Conservation (phyloP, 2,329 filamentous ascomycete species). For the Botrytis tulipae region DNA sequence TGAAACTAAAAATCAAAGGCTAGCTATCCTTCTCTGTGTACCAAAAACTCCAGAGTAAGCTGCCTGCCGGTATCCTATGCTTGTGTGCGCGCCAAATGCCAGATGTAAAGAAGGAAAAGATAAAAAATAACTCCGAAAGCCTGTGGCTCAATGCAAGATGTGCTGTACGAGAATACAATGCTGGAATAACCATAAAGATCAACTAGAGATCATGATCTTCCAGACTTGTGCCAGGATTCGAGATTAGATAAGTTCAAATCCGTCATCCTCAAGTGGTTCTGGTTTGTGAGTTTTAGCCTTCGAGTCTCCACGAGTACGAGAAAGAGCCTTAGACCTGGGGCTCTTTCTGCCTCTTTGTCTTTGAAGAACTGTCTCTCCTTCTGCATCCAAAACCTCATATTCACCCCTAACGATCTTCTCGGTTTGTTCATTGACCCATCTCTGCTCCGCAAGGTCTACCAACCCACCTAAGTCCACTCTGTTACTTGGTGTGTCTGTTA, state of each 20-base stretch:
- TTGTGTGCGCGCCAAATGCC: slow-evolving; percentile 4
- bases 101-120: background rate
- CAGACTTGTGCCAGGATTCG: background rate
- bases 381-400: slow-evolving; percentile 39
- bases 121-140: background rate
- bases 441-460: slow-evolving; percentile 38
- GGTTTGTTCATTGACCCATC: slow-evolving; percentile 36
- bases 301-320: background rate
- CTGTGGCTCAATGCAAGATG: slow-evolving; percentile 2
- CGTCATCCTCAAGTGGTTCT: slow-evolving; percentile 36
- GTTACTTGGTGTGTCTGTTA: slow-evolving; percentile 29
- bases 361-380: slow-evolving; percentile 35
- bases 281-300: slow-evolving; percentile 17
- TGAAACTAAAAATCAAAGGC: slow-evolving; percentile 14
- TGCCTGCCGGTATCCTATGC: slow-evolving; percentile 13
- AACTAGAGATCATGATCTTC: background rate
- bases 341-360: slow-evolving; percentile 33
- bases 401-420: slow-evolving; percentile 38
- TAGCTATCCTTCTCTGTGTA: slow-evolving; percentile 22
- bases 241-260: slow-evolving; percentile 38
- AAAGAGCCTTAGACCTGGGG: slow-evolving; percentile 33
- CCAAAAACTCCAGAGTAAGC: slow-evolving; percentile 17
- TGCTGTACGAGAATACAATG: slow-evolving; percentile 7
- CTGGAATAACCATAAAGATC: background rate
- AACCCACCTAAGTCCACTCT: slow-evolving; percentile 35